Conservation (phyloP, 2,329 filamentous ascomycete species). For the Madurella fahalii region DNA sequence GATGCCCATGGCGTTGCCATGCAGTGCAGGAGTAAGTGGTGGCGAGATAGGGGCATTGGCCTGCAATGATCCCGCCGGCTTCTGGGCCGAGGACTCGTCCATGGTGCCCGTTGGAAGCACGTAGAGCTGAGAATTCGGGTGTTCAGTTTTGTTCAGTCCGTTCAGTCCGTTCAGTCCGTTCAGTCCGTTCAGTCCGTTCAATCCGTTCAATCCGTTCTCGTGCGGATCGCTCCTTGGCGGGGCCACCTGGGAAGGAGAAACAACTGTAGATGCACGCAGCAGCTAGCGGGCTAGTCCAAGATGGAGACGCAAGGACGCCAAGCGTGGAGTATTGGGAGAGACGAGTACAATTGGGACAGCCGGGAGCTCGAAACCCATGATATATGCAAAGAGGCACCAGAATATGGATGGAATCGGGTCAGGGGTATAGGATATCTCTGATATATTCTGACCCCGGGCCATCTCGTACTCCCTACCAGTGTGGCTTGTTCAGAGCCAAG, state of each 20-base stretch:
- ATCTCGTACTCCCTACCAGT: constrained; percentile 4
- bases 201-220: neutral
- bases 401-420: neutral
- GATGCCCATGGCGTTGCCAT: constrained; percentile 9
- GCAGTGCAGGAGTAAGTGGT: constrained; percentile 22
- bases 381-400: neutral
- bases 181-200: too few species aligned
- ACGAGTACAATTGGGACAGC: neutral
- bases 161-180: too few species aligned
- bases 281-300: too few species aligned
- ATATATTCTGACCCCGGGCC: constrained; percentile 4
- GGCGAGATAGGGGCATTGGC: constrained; percentile 21
- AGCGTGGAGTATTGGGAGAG: too few species aligned
- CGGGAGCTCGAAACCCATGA: neutral
- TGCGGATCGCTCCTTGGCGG: too few species aligned
- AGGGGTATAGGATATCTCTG: constrained; percentile 2
- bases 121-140: neutral
- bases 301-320: too few species aligned
- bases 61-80: constrained; percentile 12
- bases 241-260: neutral
- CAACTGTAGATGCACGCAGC: neutral
- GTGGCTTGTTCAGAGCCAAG: constrained; percentile 11
- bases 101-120: constrained; percentile 5
- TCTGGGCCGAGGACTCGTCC: constrained; percentile 13
- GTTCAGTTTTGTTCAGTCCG: neutral